Evolutionary conservation across 1,284 basidiomycete species (phyloP), one percentile per base, ranked within the genome.

Genomic region (Erythrobasidium hasegawianum): DNA sequence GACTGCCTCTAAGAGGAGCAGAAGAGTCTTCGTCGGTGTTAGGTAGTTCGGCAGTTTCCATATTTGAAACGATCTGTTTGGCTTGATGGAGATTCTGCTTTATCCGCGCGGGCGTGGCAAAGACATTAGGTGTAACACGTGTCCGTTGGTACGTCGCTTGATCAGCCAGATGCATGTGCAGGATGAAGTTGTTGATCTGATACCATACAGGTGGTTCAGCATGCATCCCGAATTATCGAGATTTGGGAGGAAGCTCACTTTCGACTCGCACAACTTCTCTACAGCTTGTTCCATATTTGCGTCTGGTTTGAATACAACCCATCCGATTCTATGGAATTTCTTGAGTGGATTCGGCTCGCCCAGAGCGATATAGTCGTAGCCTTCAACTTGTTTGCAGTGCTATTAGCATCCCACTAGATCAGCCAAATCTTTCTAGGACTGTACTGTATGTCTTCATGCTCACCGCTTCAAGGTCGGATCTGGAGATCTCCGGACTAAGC

Each of bases 181-280:
- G 80, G 72, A 90, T 93, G 80, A 95, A 94, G 60, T 87, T 88
- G 77, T 93, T 90, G 74, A 96, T 89, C 92, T 95, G n/a, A 71
- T 20, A 64, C n/a, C n/a, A n/a, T n/a, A n/a, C n/a, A n/a, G n/a
- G n/a, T n/a, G n/a, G n/a, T n/a, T n/a, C n/a, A n/a, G n/a, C n/a
- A n/a, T n/a, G n/a, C n/a, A n/a, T n/a, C n/a, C n/a, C n/a, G n/a
- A n/a, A n/a, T n/a, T n/a, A n/a, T n/a, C n/a, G n/a, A n/a, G n/a
- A n/a, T n/a, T n/a, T n/a, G n/a, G n/a, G n/a, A n/a, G n/a, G n/a
- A n/a, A n/a, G 53, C 76, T 49, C 71, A 91, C 91, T 84, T 91
- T 92, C 74, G 87, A 87, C 70, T 90, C 88, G 58, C 86, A 83
- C 50, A 96, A 75, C 71, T 88, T 85, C 38, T 80, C 75, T 77